A percentile compares a stretch with the other conserved stretches of the same genome.
Conservation (phyloP, 768 basidiomycete genomes). For the Lenzites betulinus region DNA sequence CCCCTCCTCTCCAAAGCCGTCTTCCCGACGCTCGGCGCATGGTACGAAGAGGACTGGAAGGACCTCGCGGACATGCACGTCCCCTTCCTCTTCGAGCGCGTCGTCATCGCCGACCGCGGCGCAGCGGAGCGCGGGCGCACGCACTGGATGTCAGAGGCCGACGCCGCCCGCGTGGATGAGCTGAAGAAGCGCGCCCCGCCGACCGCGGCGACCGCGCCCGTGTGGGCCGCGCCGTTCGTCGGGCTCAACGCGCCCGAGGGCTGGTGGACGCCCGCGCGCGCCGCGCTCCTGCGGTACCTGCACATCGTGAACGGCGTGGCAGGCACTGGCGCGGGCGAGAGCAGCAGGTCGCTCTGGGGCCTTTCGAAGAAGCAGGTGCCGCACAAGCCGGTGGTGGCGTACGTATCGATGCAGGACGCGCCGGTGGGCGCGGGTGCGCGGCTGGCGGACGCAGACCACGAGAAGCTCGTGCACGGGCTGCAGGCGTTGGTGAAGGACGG, state of each 20-base stretch:
- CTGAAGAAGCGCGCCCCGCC: slow-evolving; percentile 18
- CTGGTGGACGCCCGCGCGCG: slow-evolving; percentile 65
- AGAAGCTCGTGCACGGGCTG: slow-evolving; percentile 60
- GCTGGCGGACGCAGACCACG: slow-evolving; percentile 57
- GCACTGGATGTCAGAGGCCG: slow-evolving; percentile 17
- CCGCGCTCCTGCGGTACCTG: slow-evolving; percentile 39
- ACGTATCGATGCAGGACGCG: slow-evolving; percentile 64
- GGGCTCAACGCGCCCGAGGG: slow-evolving; percentile 45
- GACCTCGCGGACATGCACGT: slow-evolving; percentile 69
- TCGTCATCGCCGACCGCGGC: slow-evolving; percentile 76
- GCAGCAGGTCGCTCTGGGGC: slow-evolving; percentile 36
- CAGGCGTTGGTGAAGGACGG: slow-evolving; percentile 46
- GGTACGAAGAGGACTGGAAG: slow-evolving; percentile 75
- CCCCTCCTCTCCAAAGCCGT: slow-evolving; percentile 49
- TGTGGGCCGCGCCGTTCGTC: slow-evolving; percentile 46
- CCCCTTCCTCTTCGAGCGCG: slow-evolving; percentile 74
- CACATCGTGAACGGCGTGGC: slow-evolving; percentile 42
- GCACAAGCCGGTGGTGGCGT: slow-evolving; percentile 58
- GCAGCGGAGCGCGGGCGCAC: slow-evolving; percentile 49
- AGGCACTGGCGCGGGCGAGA: slow-evolving; percentile 44
- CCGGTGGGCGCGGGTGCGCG: slow-evolving; percentile 43
- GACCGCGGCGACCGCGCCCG: slow-evolving; percentile 36
- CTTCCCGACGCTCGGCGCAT: slow-evolving; percentile 33
- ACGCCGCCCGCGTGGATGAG: slow-evolving; percentile 11
- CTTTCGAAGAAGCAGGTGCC: slow-evolving; percentile 21